phyloP scores from a whole-genome alignment of 345 rosid genomes.

The Eucalyptus regnans region DNA sequence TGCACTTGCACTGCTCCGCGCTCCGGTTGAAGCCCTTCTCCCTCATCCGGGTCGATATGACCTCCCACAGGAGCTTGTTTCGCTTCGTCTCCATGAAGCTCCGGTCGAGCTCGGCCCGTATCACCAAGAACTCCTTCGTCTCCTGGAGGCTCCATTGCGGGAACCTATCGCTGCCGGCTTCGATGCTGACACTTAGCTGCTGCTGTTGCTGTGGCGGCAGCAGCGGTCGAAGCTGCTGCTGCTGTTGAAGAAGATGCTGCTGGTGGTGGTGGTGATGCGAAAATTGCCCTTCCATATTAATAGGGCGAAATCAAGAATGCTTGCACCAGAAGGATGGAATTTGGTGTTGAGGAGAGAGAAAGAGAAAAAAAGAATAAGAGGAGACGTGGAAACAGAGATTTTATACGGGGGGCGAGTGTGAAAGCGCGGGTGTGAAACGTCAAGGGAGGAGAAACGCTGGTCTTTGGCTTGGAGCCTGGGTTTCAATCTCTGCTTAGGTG shows the following conservation, averaged over 20 bases:
- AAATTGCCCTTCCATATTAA: slow-evolving; percentile 38
- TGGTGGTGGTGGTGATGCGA: slow-evolving; percentile 29
- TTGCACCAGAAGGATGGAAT: background rate
- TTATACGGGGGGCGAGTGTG: slow-evolving; percentile 15
- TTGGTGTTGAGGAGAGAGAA: background rate
- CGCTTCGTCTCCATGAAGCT: slow-evolving; percentile 94
- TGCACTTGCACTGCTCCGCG: slow-evolving; percentile 99
- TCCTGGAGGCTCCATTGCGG: slow-evolving; percentile 96
- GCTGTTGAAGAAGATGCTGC: slow-evolving; percentile 15
- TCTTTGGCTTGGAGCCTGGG: background rate
- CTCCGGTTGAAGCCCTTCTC: slow-evolving; percentile 80
- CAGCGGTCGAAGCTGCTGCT: slow-evolving; percentile 8
- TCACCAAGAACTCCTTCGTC: slow-evolving; percentile 68
- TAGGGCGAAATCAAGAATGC: background rate
- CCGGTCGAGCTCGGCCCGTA: slow-evolving; percentile 79
- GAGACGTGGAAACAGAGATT: background rate
- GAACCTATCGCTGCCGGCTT: slow-evolving; percentile 46
- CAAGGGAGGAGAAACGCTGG: slow-evolving; percentile 4
- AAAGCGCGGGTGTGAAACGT: slow-evolving; percentile 45
- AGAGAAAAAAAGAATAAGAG: background rate
- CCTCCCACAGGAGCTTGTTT: slow-evolving; percentile 90
- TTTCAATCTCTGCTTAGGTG: slow-evolving; percentile 5
- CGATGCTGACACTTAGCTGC: slow-evolving; percentile 22
- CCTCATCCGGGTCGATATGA: slow-evolving; percentile 62
- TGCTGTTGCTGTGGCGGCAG: slow-evolving; percentile 27